Conservation (phyloP, 768 basidiomycete species). For the Albatrellus ellisii region DNA sequence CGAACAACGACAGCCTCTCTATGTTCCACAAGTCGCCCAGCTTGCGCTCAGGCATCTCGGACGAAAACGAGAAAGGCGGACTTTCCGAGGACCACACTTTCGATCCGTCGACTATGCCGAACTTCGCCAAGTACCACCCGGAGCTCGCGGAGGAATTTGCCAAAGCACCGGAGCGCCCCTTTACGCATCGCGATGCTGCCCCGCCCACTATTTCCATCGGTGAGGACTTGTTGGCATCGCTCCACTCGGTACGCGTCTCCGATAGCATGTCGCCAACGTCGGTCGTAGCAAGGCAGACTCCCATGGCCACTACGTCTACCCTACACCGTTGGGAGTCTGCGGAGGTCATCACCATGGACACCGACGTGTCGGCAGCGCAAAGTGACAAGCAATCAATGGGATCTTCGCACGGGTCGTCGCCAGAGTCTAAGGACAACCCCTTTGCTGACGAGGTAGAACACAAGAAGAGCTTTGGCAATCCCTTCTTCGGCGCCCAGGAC, state of each 20-base stretch:
- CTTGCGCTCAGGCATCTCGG: slow-evolving; percentile 4
- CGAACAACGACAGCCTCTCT: slow-evolving; percentile 1
- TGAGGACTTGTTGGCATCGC: slow-evolving; percentile 8
- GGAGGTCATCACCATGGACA: slow-evolving; percentile 12
- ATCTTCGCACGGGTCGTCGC: background rate
- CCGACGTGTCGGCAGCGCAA: background rate
- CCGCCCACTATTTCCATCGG: slow-evolving; percentile 8
- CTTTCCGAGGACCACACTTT: slow-evolving; percentile 6
- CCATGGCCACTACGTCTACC: slow-evolving; percentile 6
- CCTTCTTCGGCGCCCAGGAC: slow-evolving; percentile 10
- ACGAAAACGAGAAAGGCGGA: slow-evolving; percentile 11
- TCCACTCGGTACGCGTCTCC: slow-evolving; percentile 3
- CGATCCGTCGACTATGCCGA: slow-evolving; percentile 12
- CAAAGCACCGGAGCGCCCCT: slow-evolving; percentile 1
- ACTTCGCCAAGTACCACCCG: slow-evolving; percentile 8
- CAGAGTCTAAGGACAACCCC: slow-evolving; percentile 1
- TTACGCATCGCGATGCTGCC: slow-evolving; percentile 1
- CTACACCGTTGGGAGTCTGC: slow-evolving; percentile 13
- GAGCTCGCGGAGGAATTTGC: slow-evolving; percentile 1
- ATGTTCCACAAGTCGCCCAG: slow-evolving; percentile 13
- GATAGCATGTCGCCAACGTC: slow-evolving; percentile 9
- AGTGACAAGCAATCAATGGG: background rate
- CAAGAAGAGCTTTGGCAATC: slow-evolving; percentile 4
- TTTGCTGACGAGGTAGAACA: slow-evolving; percentile 6
- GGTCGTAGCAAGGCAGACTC: slow-evolving; percentile 10